These are phyloP conservation scores for Asterella californica DNA, from an alignment of 225 moss, liverwort and hornwort genomes.

Conservation along the genomic window DNA sequence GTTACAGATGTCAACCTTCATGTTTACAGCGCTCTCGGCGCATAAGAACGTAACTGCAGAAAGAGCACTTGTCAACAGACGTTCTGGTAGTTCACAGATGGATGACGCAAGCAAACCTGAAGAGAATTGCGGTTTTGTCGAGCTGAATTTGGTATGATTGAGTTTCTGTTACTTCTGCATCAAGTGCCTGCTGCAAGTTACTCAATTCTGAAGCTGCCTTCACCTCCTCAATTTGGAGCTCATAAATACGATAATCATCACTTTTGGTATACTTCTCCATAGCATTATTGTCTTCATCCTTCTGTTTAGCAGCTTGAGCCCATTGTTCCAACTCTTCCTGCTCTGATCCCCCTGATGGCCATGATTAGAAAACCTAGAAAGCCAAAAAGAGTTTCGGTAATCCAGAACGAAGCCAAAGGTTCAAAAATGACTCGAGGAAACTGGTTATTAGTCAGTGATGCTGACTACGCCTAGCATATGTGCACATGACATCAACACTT, in stretches of 20 bases:
- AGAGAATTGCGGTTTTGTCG: conserved; percentile 67
- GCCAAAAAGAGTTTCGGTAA: not conserved
- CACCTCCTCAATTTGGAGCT: conserved; percentile 65
- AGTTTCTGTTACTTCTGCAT: conserved; percentile 70
- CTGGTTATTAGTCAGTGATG: not conserved
- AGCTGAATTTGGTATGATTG: conserved; percentile 86
- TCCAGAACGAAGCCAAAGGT: not conserved
- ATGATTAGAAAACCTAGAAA: conserved; percentile 37
- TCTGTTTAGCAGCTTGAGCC: conserved; percentile 73
- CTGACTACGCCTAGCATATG: not conserved
- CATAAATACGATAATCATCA: conserved; percentile 62
- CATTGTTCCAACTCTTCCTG: conserved; percentile 79
- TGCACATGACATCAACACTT: not conserved
- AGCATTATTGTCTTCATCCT: conserved; percentile 75
- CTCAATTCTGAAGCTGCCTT: conserved; percentile 50
- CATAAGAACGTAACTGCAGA: not conserved
- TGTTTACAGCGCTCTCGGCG: not conserved
- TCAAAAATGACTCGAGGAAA: not conserved
- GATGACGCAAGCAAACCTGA: conserved; percentile 26
- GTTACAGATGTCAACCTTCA: not conserved
- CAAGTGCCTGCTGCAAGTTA: conserved; percentile 43
- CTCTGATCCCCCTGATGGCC: conserved; percentile 43
- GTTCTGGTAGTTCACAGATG: not conserved
- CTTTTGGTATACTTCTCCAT: conserved; percentile 75
- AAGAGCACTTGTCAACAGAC: not conserved